These are phyloP conservation scores for Cryptococcus sp. DNA, from an alignment of 1,284 basidiomycete species.

Conservation along the genomic window DNA sequence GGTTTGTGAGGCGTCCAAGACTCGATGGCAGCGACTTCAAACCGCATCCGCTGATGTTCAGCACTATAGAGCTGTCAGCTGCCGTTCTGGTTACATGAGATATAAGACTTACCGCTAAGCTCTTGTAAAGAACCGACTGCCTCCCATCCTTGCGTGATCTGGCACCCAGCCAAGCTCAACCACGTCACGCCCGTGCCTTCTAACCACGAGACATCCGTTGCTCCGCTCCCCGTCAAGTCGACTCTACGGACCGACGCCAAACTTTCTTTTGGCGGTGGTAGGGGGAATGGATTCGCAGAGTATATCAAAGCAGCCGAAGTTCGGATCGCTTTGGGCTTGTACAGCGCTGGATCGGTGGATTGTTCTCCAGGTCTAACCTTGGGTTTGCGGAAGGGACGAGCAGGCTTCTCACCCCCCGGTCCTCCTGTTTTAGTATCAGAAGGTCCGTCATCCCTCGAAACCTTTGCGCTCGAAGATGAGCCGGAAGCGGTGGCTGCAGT, in stretches of 20 bases:
- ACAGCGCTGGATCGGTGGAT: slow-evolving; percentile 33
- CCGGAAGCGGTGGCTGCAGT: neutral
- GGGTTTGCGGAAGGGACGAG: neutral
- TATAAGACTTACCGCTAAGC: slow-evolving; percentile 15
- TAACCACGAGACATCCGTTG: slow-evolving; percentile 41
- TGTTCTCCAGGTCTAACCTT: slow-evolving; percentile 8
- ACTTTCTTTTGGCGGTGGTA: slow-evolving; percentile 36
- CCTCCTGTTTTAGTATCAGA: neutral
- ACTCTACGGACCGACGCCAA: slow-evolving; percentile 37
- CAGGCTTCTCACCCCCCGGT: too few species aligned
- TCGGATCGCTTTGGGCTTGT: slow-evolving; percentile 47
- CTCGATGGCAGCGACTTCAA: slow-evolving; percentile 29
- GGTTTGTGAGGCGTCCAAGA: slow-evolving; percentile 28
- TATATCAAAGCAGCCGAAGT: slow-evolving; percentile 40
- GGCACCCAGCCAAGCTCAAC: slow-evolving; percentile 43
- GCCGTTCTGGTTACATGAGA: neutral
- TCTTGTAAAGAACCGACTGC: slow-evolving; percentile 36
- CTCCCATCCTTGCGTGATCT: slow-evolving; percentile 41
- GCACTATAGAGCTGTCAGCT: slow-evolving; percentile 26
- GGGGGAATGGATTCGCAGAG: slow-evolving; percentile 28
- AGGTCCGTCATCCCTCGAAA: neutral
- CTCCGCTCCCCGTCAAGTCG: slow-evolving; percentile 41
- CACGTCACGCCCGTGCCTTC: slow-evolving; percentile 37
- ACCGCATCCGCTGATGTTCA: slow-evolving; percentile 44
- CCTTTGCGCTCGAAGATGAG: neutral